A percentile compares a stretch with the other conserved stretches of the same genome.
These are phyloP conservation scores for Xylaria grammica DNA, from an alignment of 495 filamentous ascomycete species.

Conservation along the genomic window DNA sequence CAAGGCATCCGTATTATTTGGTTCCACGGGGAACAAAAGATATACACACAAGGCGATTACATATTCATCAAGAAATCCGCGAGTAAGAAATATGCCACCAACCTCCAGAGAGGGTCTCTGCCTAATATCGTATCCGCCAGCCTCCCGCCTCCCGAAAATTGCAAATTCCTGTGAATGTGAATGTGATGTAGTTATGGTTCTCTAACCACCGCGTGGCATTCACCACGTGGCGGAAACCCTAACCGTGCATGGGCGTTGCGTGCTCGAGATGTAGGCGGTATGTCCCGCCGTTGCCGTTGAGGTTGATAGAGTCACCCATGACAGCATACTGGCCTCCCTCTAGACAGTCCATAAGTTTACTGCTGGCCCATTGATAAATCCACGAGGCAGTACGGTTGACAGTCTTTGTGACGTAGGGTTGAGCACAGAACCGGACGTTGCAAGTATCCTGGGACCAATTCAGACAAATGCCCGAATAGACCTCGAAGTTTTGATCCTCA, in stretches of 20 bases:
- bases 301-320: slow-evolving; percentile 31
- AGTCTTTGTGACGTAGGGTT: slow-evolving; percentile 31
- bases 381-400: slow-evolving; percentile 35
- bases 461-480: slow-evolving; percentile 34
- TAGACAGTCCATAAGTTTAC: slow-evolving; percentile 31
- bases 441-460: slow-evolving; percentile 36
- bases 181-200: background rate
- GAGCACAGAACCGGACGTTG: slow-evolving; percentile 37
- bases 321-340: slow-evolving; percentile 29
- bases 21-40: too few relatives aligned
- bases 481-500: slow-evolving; percentile 27
- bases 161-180: too few relatives aligned
- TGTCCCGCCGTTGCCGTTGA: slow-evolving; percentile 36
- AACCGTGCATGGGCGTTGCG: background rate
- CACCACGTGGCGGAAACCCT: background rate
- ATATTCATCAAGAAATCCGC: background rate
- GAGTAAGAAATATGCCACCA: background rate
- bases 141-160: background rate
- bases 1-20: too few relatives aligned
- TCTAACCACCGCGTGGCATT: background rate
- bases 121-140: background rate
- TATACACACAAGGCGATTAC: too few relatives aligned
- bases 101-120: too few relatives aligned
- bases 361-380: slow-evolving; percentile 32
- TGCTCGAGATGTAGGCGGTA: slow-evolving; percentile 30